Base-by-base conservation (phyloP, 148 eudicot species). In the Rhododendron molle region DNA sequence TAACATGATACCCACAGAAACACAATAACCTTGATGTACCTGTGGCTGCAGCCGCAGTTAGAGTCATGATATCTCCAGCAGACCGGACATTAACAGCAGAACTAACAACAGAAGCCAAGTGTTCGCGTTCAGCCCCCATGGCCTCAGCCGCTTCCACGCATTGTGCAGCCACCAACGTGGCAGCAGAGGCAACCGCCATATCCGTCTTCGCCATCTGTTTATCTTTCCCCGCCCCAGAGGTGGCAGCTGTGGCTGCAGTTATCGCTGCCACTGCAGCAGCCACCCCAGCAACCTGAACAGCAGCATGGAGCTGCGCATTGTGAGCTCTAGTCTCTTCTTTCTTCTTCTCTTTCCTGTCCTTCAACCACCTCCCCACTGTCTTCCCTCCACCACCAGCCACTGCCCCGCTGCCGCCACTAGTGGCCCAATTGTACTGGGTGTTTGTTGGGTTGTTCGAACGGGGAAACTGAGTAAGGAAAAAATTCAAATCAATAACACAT, bases 41-140 rank as follows among this genome's bases (percentile, higher is more conserved):
- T 40, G 98, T 97, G 20, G 99, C 98, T 62, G 98, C 99, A 36
- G 92, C 94, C 8, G 99, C 99, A 13, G 99, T 97, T n/a, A 97
- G 78, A 56, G 99, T 97, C 93, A 95, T 92, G 84, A 97, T 95
- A 89, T 97, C 99, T 56, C 99, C 98, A 16, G 98, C 90, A 0
- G 98, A 95, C 20, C 94, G 88, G 21, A 97, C 98, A 89, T 92
- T 95, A 69, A 97, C 99, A 7, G 99, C 99, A 21, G 99, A 97
- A 84, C 96, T 91, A 85, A 97, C 95, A 49, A 94, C 95, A 0
- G 96, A 92, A 16, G 97, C 94, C 30, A 97, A 80, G 77, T 94
- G 96, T 1, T 97, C 98, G 13, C 98, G 92, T 76, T 97, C 99
- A 0, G 98, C 99, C 30, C 99, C 99, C 96, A 95, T 91, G 18